Conservation (phyloP, 441 rosid genomes). For the Theobroma grandiflorum region DNA sequence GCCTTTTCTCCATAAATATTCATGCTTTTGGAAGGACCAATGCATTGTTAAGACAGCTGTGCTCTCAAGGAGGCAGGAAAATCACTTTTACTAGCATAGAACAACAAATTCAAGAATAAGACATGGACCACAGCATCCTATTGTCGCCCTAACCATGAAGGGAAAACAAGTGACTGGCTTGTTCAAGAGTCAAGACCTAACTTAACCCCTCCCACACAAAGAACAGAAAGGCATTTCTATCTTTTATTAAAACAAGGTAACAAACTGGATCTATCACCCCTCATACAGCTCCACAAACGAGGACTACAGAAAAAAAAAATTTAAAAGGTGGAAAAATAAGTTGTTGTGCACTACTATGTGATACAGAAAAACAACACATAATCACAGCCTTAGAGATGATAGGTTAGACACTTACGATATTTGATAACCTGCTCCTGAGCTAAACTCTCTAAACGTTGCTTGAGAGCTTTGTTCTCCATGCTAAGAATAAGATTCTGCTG, state of each 20-base stretch:
- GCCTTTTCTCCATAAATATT: conserved; percentile 12
- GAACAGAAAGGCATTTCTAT: conserved; percentile 1
- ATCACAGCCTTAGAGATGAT: conserved; percentile 21
- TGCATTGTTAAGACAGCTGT: neutral
- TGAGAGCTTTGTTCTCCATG: conserved; percentile 99
- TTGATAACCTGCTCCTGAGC: conserved; percentile 92
- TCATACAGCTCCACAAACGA: neutral
- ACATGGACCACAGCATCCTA: conserved; percentile 2
- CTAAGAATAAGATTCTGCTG: conserved; percentile 88
- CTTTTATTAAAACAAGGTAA: no score
- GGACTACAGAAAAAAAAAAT: neutral
- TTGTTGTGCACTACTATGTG: conserved; percentile 18
- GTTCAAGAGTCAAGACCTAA: neutral
- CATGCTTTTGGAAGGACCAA: conserved; percentile 15
- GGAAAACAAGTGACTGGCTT: neutral
- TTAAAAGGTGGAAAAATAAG: conserved; percentile 5
- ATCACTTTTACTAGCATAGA: neutral
- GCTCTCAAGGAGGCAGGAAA: neutral
- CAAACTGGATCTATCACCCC: neutral
- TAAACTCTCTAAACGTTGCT: conserved; percentile 85
- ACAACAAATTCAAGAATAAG: neutral
- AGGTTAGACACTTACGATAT: conserved; percentile 61
- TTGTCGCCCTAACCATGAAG: neutral
- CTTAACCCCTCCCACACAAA: conserved; percentile 3
- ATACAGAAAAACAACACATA: conserved; percentile 23